Conservation (phyloP, 805 yeast genomes). For the Candida michaelii region DNA sequence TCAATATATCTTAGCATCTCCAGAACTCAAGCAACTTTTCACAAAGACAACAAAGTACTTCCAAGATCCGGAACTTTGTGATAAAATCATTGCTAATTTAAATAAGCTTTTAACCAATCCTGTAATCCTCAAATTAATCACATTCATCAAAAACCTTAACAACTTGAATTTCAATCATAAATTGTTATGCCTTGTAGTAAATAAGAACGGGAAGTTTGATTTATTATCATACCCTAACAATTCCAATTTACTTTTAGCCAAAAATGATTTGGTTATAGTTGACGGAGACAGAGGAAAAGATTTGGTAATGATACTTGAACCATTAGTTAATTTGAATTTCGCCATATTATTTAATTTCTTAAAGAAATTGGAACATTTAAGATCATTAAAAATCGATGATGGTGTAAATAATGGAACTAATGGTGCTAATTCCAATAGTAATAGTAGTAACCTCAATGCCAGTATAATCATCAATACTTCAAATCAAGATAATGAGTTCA, state of each 20-base stretch:
- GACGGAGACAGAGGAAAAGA: conserved; percentile 88
- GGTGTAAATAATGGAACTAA: conserved; percentile 6
- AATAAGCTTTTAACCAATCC: conserved; percentile 27
- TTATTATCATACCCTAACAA: conserved; percentile 64
- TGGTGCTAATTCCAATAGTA: conserved; percentile 9
- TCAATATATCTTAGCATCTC: conserved; percentile 58
- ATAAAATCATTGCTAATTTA: conserved; percentile 26
- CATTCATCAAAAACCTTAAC: conserved; percentile 41
- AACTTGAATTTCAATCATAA: conserved; percentile 42
- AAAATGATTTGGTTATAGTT: conserved; percentile 68
- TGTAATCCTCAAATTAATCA: conserved; percentile 29
- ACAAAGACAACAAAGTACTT: conserved; percentile 55
- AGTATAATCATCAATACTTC: conserved; percentile 36
- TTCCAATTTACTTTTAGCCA: conserved; percentile 57
- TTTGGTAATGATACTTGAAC: conserved; percentile 69
- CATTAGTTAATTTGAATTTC: conserved; percentile 57
- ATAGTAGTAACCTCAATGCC: conserved; percentile 18
- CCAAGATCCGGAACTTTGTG: conserved; percentile 29
- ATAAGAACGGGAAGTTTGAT: conserved; percentile 69
- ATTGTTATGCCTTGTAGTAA: conserved; percentile 48
- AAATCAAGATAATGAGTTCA: conserved; percentile 59
- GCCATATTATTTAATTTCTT: conserved; percentile 73
- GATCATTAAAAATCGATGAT: conserved; percentile 44
- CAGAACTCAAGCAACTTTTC: conserved; percentile 52
- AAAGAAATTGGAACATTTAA: conserved; percentile 69